Evolutionary conservation across 495 filamentous ascomycete genomes (phyloP), one percentile per base, ranked within the genome.

Genomic region (Talaromyces ruber): DNA sequence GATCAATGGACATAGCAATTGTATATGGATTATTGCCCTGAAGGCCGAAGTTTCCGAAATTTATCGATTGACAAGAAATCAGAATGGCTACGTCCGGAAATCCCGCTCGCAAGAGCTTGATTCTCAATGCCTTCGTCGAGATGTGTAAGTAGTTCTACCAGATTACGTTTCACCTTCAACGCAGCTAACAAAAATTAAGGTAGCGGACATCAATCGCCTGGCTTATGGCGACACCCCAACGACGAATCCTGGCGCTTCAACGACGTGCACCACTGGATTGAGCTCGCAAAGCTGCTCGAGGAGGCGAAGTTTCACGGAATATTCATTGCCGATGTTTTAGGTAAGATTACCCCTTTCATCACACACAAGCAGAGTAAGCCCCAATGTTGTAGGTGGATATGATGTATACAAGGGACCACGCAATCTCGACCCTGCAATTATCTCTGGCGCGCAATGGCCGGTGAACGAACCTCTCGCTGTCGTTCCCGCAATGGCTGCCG

Each of bases 381-480:
- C 60, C 61, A 63, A 43, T 21, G 22, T 1, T 22, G 66, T 75
- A 76, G 76, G 77, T 18, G 85, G 85, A 67, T 88, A 89, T 66
- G 86, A 89, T 67, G 84, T 88, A 5, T 89, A 88, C 66, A 82
- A 80, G 37, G 82, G 81, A 12, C 81, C 81, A 6, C 68, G 77
- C 14, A 84, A 83, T 6, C 74, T 88, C 0, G 80, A 80, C 11
- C 81, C 85, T 0, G 82, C 84, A 7, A 78, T 86, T 32, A 63
- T 76, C 29, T 81, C 85, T 2, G 86, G 83, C 8, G 82, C 86
- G 0, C 86, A 89, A 69, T 88, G 85, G 83, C 86, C 86, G 0
- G 84, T 88, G 3, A 86, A 85, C 32, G 77, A 80, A 64, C 77
- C 76, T 1, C 59, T 80, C 37, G 69, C 76, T 3, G 72, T 79